Evolutionary conservation across 163 green algal species (phyloP), one percentile per base, ranked within the genome.

Genomic region (Trebouxia gelatinosa): DNA sequence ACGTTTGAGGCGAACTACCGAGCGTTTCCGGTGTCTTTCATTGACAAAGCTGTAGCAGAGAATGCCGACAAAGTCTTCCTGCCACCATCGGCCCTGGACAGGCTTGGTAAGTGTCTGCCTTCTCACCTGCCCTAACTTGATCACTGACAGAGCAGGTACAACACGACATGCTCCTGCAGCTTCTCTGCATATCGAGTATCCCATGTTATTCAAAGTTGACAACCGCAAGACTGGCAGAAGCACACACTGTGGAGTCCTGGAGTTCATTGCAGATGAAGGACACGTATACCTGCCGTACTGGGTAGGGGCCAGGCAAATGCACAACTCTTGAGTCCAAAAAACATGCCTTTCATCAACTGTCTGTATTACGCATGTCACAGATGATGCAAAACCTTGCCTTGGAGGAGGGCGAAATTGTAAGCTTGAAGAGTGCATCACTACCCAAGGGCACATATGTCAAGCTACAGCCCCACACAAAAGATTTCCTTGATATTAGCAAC

Each of bases 401-500:
- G n/a, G 79, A 91, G 48, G 93, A 97, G 81, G 96, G 96, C 9
- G 91, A 98, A 46, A 80, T 97, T n/a, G 89, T 99, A 5, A 87
- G 83, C 11, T 85, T 99, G 70, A 85, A 80, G 72, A 94, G 85
- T 72, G 92, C 91, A 26, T 92, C 89, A 2, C 91, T 99, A 64
- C 93, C 91, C 35, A 99, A 98, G 86, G 95, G 95, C 66, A 94
- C 80, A 4, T 98, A 93, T 77, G 93, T 98, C 11, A 98, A 98
- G 88, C 87, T 98, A 70, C 94, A 97, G 85, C 94, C 95, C 5
- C 91, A 97, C 64, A 98, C 95, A 1, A 94, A 83, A 3, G 95
- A 99, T 84, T 99, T 99, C 77, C 82, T 98, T 43, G 95, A 99
- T 83, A 99, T 99, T 80, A 92, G 85, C 58, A 98, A 99, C 84